Conservation (phyloP, 768 basidiomycete genomes). For the Chiua virens region DNA sequence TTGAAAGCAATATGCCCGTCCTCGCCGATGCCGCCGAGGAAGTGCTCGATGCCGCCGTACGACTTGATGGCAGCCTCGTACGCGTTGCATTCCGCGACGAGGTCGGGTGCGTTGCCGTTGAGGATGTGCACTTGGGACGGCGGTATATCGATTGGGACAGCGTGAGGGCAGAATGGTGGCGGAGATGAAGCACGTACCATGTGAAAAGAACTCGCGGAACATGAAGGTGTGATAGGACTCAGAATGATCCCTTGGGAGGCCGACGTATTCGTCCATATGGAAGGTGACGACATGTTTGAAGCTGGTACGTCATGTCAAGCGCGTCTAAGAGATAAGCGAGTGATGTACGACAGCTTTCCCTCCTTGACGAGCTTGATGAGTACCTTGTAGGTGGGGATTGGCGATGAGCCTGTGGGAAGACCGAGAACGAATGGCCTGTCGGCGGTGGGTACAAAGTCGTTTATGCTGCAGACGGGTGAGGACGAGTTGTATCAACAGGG, state of each 20-base stretch:
- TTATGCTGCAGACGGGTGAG: conserved; percentile 53
- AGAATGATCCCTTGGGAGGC: conserved; percentile 74
- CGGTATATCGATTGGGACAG: conserved; percentile 71
- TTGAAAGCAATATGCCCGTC: conserved; percentile 95
- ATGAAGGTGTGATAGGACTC: conserved; percentile 94
- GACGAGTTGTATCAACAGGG: not conserved
- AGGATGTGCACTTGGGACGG: conserved; percentile 82
- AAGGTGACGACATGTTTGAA: conserved; percentile 87
- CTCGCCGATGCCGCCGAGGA: conserved; percentile 92
- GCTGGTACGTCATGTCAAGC: conserved; percentile 34
- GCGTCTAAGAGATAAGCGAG: not conserved
- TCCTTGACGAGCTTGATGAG: conserved; percentile 76
- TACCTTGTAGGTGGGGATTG: conserved; percentile 86
- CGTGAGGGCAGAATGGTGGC: conserved; percentile 3
- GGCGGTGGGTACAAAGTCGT: conserved; percentile 71
- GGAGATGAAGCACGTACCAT: conserved; percentile 47
- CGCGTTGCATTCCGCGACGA: conserved; percentile 74
- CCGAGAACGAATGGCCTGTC: conserved; percentile 83
- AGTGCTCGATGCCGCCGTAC: conserved; percentile 85
- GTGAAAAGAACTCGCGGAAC: conserved; percentile 91
- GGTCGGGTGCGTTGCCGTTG: conserved; percentile 75
- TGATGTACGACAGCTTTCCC: conserved; percentile 69
- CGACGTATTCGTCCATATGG: conserved; percentile 96
- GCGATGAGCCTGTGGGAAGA: conserved; percentile 85
- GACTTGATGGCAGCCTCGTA: conserved; percentile 79